These are phyloP conservation scores for Baorangia bicolor DNA, from an alignment of 768 basidiomycete genomes.

Conservation along the genomic window DNA sequence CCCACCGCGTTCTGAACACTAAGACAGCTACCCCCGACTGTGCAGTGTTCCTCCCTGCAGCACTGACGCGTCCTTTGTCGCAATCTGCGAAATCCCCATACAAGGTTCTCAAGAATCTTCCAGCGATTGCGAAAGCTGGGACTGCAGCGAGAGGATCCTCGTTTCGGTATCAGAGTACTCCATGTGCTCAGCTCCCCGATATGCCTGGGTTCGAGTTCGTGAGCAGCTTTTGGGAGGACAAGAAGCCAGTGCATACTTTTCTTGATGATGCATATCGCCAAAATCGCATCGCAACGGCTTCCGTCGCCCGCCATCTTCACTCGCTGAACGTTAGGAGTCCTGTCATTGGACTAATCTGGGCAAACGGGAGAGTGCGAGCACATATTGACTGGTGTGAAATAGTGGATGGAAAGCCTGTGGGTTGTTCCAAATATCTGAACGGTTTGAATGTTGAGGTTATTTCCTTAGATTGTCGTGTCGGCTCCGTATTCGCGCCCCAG, in stretches of 20 bases:
- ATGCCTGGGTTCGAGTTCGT: slow-evolving; percentile 50
- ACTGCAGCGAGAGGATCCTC: slow-evolving; percentile 43
- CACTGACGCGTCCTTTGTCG: slow-evolving; percentile 40
- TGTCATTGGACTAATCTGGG: slow-evolving; percentile 55
- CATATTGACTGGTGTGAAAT: slow-evolving; percentile 55
- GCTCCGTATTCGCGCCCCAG: slow-evolving; percentile 42
- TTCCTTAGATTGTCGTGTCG: slow-evolving; percentile 45
- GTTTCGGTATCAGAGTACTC: slow-evolving; percentile 52
- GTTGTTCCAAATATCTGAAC: slow-evolving; percentile 12
- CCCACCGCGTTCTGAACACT: slow-evolving; percentile 41
- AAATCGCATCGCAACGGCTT: slow-evolving; percentile 55
- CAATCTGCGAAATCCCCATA: slow-evolving; percentile 45
- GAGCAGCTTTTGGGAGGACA: slow-evolving; percentile 59
- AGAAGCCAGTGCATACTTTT: slow-evolving; percentile 50
- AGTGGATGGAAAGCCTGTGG: slow-evolving; percentile 35
- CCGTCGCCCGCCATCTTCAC: slow-evolving; percentile 49
- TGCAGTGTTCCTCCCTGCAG: slow-evolving; percentile 45
- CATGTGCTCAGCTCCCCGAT: slow-evolving; percentile 47
- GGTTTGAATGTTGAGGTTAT: neutral
- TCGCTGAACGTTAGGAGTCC: slow-evolving; percentile 46
- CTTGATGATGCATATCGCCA: slow-evolving; percentile 56
- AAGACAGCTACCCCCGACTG: slow-evolving; percentile 51
- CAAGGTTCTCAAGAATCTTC: slow-evolving; percentile 44
- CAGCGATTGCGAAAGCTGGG: slow-evolving; percentile 36
- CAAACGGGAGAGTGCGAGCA: slow-evolving; percentile 49